Conservation (phyloP, 148 eudicot genomes). For the Pharnaceum exiguum region DNA sequence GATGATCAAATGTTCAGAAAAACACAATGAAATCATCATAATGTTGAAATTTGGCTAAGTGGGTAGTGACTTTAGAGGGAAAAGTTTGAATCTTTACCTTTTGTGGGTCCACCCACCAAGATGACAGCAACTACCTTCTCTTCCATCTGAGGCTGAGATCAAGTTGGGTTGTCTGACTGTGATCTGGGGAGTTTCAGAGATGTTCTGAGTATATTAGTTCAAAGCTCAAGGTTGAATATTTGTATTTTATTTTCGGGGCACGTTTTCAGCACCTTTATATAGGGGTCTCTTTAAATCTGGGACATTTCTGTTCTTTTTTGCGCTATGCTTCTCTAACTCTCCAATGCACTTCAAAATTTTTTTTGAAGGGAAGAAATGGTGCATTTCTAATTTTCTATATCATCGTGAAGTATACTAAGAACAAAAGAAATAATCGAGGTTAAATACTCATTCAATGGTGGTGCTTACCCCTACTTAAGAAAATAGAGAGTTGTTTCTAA, state of each 20-base stretch:
- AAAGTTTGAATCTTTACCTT: conserved; percentile 45
- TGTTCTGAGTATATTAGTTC: background rate
- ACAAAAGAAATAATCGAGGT: too few relatives aligned
- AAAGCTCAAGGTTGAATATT: background rate
- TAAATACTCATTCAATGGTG: too few relatives aligned
- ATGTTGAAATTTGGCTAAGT: conserved; percentile 13
- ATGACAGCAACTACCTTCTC: conserved; percentile 86
- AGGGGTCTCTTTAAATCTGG: too few relatives aligned
- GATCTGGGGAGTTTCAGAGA: background rate
- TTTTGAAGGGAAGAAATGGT: too few relatives aligned
- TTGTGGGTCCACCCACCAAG: conserved; percentile 88
- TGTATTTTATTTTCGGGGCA: background rate
- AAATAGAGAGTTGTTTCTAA: too few relatives aligned
- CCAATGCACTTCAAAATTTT: too few relatives aligned
- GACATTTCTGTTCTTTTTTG: too few relatives aligned
- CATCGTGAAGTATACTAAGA: too few relatives aligned
- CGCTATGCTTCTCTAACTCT: too few relatives aligned
- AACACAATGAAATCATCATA: background rate
- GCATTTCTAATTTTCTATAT: too few relatives aligned
- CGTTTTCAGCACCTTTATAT: conserved; percentile 44
- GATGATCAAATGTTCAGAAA: background rate
- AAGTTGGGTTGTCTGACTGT: background rate
- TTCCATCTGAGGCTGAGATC: conserved; percentile 30
- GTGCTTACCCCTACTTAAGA: too few relatives aligned
- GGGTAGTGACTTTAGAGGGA: conserved; percentile 2